Evolutionary conservation across 1,284 basidiomycete genomes (phyloP).

Genomic region (Flammula alnicola): DNA sequence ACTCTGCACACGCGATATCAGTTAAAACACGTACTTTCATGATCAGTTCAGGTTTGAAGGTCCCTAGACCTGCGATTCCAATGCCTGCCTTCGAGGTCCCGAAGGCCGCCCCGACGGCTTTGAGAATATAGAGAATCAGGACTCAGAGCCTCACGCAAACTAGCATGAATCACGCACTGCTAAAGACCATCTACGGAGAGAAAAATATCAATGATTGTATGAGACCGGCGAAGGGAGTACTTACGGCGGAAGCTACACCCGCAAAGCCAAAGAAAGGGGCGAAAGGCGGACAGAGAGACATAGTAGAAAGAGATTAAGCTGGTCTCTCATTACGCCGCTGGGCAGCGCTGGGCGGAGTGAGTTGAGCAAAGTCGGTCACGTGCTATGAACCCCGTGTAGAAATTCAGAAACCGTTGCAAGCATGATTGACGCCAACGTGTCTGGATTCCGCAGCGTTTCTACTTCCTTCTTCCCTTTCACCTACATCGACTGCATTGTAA

Average conservation of each 20-base stretch:
- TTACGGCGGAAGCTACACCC: slow-evolving; percentile 80
- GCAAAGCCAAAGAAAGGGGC: slow-evolving; percentile 88
- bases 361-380: slow-evolving; percentile 2
- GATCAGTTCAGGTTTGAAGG: slow-evolving; percentile 94
- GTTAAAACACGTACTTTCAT: slow-evolving; percentile 79
- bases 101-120: slow-evolving; percentile 93
- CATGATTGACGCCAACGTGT: no score
- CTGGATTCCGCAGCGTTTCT: neutral
- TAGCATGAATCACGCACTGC: slow-evolving; percentile 56
- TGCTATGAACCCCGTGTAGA: no score
- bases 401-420: no score
- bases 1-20: neutral
- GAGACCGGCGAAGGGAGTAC: slow-evolving; percentile 26
- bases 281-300: slow-evolving; percentile 78
- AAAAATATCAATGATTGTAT: slow-evolving; percentile 8
- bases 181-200: slow-evolving; percentile 77
- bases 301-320: slow-evolving; percentile 30
- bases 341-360: neutral
- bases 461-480: neutral
- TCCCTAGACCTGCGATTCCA: slow-evolving; percentile 95
- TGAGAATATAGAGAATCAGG: slow-evolving; percentile 8
- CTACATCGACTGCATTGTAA: no score
- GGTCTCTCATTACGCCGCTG: neutral
- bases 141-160: slow-evolving; percentile 7
- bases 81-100: slow-evolving; percentile 98